These are phyloP conservation scores for Diaporthe amygdali DNA, from an alignment of 2,329 filamentous ascomycete genomes.

Conservation along the genomic window DNA sequence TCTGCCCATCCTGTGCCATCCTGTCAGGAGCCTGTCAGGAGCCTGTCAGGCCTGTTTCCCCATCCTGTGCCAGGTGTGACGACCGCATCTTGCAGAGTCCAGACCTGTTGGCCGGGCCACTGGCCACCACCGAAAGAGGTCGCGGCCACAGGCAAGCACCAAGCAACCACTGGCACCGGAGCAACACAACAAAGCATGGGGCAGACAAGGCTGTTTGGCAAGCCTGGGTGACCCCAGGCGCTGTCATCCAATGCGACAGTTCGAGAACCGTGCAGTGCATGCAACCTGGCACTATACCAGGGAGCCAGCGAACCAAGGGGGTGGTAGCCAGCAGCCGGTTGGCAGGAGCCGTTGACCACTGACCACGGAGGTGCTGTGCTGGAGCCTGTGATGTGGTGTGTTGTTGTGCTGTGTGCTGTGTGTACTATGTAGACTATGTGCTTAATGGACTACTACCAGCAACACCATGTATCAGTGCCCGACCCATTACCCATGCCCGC, in stretches of 20 bases:
- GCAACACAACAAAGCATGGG: neutral
- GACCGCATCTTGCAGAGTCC: neutral
- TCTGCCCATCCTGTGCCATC: neutral
- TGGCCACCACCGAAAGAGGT: neutral
- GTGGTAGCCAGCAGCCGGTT: constrained; percentile 12
- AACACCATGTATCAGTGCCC: constrained; percentile 20
- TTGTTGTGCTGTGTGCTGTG: neutral
- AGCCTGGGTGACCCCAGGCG: constrained; percentile 9
- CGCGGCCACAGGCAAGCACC: neutral
- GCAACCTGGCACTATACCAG: neutral
- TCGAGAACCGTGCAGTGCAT: neutral
- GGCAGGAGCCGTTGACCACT: neutral
- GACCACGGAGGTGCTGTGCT: neutral
- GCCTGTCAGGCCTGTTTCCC: too few relatives aligned
- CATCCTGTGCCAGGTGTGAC: neutral
- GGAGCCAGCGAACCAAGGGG: constrained; percentile 10
- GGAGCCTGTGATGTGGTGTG: neutral
- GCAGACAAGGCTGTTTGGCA: neutral
- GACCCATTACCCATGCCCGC: constrained; percentile 12
- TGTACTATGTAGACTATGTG: neutral
- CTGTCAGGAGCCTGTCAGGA: too few relatives aligned
- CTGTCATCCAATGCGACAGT: neutral
- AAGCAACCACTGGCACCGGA: neutral
- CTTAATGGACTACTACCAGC: neutral
- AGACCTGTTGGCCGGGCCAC: constrained; percentile 10